Conservation (phyloP, 176 grass and related monocot genomes). For the Triticum timopheevii region DNA sequence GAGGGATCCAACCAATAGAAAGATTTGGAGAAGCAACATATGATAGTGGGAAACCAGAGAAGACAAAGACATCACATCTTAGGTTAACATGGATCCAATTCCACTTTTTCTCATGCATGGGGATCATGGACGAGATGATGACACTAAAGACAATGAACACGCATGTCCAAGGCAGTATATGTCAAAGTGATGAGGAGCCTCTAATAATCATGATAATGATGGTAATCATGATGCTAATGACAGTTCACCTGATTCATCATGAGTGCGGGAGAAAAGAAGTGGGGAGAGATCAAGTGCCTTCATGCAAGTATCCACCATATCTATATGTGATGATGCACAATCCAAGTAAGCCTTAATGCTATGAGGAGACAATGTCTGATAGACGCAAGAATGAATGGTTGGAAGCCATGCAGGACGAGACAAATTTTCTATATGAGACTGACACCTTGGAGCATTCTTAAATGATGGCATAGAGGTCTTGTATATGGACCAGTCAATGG, state of each 20-base stretch:
- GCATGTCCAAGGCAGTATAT: not conserved
- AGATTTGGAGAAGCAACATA: too few species aligned
- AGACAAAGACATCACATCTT: not conserved
- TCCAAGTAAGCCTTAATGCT: not conserved
- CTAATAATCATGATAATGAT: not conserved
- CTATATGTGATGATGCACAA: not conserved
- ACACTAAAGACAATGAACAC: not conserved
- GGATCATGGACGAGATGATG: not conserved
- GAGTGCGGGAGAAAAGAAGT: not conserved
- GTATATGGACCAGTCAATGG: not conserved
- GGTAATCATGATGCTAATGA: not conserved
- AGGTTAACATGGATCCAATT: not conserved
- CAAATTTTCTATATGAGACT: not conserved
- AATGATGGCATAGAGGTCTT: not conserved
- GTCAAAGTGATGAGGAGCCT: not conserved
- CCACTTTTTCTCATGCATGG: not conserved
- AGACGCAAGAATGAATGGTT: not conserved
- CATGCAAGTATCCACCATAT: not conserved
- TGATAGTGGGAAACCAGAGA: not conserved
- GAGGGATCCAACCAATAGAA: not conserved
- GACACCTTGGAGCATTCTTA: slow-evolving; percentile 2
- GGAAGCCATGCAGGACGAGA: not conserved
- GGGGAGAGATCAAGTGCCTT: not conserved
- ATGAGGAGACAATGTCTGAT: too few species aligned
- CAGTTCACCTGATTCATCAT: not conserved